Conservation (phyloP, 495 filamentous ascomycete genomes). For the Podospora comata region DNA sequence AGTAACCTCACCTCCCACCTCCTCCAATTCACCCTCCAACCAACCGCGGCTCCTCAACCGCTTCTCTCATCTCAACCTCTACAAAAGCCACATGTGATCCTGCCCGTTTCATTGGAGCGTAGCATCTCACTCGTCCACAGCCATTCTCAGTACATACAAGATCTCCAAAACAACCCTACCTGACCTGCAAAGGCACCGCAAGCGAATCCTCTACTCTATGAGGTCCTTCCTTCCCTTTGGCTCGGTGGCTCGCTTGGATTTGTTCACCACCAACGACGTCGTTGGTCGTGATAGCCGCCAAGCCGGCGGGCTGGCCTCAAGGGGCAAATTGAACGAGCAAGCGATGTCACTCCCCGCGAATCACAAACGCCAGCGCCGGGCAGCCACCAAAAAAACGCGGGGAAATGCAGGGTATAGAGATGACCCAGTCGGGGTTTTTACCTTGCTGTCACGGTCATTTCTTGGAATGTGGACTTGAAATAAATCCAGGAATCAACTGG, state of each 20-base stretch:
- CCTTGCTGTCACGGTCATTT: neutral
- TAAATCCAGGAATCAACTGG: neutral
- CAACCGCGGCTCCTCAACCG: neutral
- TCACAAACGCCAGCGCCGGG: slow-evolving; percentile 6
- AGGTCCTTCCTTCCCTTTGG: neutral
- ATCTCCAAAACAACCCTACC: neutral
- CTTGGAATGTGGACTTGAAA: neutral
- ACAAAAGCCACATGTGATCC: neutral
- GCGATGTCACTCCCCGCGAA: slow-evolving; percentile 22
- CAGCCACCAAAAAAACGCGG: slow-evolving; percentile 11
- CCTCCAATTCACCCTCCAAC: neutral
- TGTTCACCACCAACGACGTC: slow-evolving; percentile 5
- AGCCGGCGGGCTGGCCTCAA: slow-evolving; percentile 17
- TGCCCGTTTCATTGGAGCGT: neutral
- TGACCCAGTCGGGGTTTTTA: neutral
- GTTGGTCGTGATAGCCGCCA: slow-evolving; percentile 8
- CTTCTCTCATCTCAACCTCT: neutral
- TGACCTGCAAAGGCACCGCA: neutral
- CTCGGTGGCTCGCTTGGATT: neutral
- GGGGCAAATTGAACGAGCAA: slow-evolving; percentile 9
- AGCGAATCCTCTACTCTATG: neutral
- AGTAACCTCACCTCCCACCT: neutral
- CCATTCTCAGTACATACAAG: neutral
- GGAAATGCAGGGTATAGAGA: slow-evolving; percentile 10
- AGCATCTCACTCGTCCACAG: neutral